Evolutionary conservation across 1,139 yeast genomes (phyloP), one percentile per base, ranked within the genome.

Genomic region (Debaryomyces fabryi): DNA sequence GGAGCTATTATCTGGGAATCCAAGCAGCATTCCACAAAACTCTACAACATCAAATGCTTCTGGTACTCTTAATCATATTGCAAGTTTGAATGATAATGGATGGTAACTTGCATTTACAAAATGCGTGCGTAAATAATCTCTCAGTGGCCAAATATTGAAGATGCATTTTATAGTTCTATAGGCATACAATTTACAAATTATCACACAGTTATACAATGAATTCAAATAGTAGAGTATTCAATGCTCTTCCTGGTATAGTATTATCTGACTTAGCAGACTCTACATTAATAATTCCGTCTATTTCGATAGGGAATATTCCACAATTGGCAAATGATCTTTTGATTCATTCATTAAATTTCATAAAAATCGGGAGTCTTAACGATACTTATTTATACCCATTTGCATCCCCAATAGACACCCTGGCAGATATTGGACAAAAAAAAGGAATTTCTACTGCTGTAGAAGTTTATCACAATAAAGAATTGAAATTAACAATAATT

Each of bases 271-370:
- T 52, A 13, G 33, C 43, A 16, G 50, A 46, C 13, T 54, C 71
- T 8, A 65, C 67, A 1, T 63, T 90, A 16, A 63, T 92, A 1
- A 50, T 93, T 1, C 98, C 98, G 0, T 69, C 92, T 0, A 88
- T 93, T 0, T 84, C 97, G 3, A 79, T 90, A 15, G 98, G 96
- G 5, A 93, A 92, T 61, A 87, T 91, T 3, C 96, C 98, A 0
- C 99, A 93, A 64, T 71, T 92, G 46, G 71, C 95, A 0, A 69
- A 82, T 5, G 98, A 92, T 65, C 72, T 92, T 35, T 68, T 93
- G 36, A 71, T 91, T 15, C 88, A 86, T 58, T 83, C 87, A 2
- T 69, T 78, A 32, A 74, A 72, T 1, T 79, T 86, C 49, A 54
- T 67, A 46, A 78, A 77, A 42, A 71, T 85, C 5, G 82, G 81